Percentiles rank a stretch among this genome's conserved stretches.
Conservation (phyloP, 805 yeast species). For the Ogataea methanolica region DNA sequence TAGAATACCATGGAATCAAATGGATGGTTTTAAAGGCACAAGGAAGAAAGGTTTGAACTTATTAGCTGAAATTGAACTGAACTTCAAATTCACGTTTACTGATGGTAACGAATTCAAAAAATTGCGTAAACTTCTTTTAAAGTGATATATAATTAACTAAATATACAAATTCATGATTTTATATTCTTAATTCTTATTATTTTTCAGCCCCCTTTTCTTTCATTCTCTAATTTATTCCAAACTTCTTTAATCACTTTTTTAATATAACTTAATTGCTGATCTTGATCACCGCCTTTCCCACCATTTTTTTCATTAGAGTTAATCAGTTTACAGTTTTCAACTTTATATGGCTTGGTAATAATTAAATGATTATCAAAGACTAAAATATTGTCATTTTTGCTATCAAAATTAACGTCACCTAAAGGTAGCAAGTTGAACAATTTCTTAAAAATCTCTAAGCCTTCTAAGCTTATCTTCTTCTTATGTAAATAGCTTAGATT, state of each 20-base stretch:
- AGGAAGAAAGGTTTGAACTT: conserved; percentile 45
- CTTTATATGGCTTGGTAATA: conserved; percentile 35
- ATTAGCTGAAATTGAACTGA: conserved; percentile 43
- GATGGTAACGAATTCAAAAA: neutral
- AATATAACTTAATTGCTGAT: conserved; percentile 30
- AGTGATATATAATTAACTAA: neutral
- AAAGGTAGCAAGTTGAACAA: conserved; percentile 26
- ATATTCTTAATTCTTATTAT: too few relatives aligned
- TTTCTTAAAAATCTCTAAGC: conserved; percentile 22
- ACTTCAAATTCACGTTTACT: neutral
- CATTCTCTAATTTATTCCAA: conserved; percentile 39
- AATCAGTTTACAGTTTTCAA: conserved; percentile 26
- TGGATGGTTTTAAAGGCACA: conserved; percentile 70
- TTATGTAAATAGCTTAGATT: conserved; percentile 9
- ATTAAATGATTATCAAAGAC: conserved; percentile 34
- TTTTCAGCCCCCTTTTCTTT: conserved; percentile 48
- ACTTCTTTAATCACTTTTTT: conserved; percentile 47
- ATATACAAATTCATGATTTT: neutral
- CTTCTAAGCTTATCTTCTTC: conserved; percentile 23
- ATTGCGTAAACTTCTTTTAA: neutral
- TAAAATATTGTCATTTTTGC: conserved; percentile 30
- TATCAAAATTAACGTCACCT: conserved; percentile 31
- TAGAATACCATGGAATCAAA: conserved; percentile 39
- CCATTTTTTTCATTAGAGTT: neutral
- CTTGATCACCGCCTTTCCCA: conserved; percentile 20